phyloP scores from a whole-genome alignment of 805 yeast genomes.

The Kazachstania bromeliacearum region DNA sequence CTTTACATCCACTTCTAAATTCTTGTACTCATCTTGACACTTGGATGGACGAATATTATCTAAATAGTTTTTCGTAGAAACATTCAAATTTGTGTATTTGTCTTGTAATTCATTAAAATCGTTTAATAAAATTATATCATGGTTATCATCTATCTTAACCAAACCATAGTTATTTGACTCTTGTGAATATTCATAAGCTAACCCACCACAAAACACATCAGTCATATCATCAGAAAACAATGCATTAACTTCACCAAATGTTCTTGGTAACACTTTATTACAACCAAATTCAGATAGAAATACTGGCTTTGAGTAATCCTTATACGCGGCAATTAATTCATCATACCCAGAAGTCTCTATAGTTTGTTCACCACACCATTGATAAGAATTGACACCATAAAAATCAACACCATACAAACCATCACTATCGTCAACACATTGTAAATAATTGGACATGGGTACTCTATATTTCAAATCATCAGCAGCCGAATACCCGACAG shows the following conservation, averaged over 20 bases:
- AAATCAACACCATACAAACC: conserved; percentile 59
- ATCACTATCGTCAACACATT: conserved; percentile 49
- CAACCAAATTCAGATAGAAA: conserved; percentile 92
- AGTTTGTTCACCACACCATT: conserved; percentile 93
- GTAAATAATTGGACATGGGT: conserved; percentile 70
- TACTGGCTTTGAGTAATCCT: conserved; percentile 61
- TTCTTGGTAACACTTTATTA: conserved; percentile 68
- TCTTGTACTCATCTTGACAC: conserved; percentile 35
- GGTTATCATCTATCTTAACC: conserved; percentile 40
- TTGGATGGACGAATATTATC: too few species aligned
- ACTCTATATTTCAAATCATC: conserved; percentile 75
- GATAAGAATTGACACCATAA: conserved; percentile 89
- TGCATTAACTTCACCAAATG: conserved; percentile 65
- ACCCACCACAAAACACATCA: conserved; percentile 72
- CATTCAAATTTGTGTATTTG: neutral
- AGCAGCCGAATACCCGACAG: conserved; percentile 95
- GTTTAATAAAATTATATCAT: conserved; percentile 32
- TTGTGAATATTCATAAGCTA: conserved; percentile 72
- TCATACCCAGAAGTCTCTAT: conserved; percentile 70
- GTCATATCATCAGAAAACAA: conserved; percentile 67
- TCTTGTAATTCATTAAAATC: conserved; percentile 44
- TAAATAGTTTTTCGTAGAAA: too few species aligned
- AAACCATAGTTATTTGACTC: conserved; percentile 75
- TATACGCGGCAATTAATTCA: conserved; percentile 60
- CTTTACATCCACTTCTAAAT: conserved; percentile 33